Conservation (phyloP, 2,329 filamentous ascomycete genomes). For the Magnaporthiopsis rhizophila region DNA sequence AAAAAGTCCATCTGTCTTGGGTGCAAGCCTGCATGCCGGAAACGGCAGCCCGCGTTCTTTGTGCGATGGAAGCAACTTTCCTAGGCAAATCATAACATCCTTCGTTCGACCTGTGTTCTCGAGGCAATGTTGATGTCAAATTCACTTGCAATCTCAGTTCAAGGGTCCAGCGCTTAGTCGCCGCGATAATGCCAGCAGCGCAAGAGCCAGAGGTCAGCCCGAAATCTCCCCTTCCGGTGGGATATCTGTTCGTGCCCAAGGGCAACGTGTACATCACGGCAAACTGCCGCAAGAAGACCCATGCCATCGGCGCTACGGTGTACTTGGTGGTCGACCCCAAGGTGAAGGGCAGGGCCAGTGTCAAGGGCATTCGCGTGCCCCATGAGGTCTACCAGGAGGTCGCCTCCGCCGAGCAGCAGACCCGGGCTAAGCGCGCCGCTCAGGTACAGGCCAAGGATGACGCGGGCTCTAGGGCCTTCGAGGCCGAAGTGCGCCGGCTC, state of each 20-base stretch:
- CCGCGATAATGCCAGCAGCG: not conserved
- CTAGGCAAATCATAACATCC: not conserved
- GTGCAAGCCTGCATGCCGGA: not conserved
- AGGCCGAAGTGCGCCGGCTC: conserved; percentile 23
- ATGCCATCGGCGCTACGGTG: conserved; percentile 22
- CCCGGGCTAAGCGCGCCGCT: conserved; percentile 22
- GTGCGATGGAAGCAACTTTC: not conserved
- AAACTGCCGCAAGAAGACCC: conserved; percentile 30
- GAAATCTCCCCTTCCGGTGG: conserved; percentile 24
- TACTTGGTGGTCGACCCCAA: conserved; percentile 25
- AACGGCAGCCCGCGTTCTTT: not conserved
- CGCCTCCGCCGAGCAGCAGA: conserved; percentile 20
- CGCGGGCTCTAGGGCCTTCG: conserved; percentile 23
- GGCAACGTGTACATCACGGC: conserved; percentile 34
- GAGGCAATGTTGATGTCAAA: not conserved
- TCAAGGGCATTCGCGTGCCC: conserved; percentile 33
- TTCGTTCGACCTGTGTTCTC: not conserved
- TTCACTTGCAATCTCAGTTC: not conserved
- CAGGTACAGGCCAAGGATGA: conserved; percentile 27
- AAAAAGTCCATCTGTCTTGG: too few relatives aligned
- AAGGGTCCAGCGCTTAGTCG: not conserved
- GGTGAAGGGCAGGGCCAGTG: not conserved
- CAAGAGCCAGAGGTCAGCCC: conserved; percentile 3
- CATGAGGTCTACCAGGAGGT: conserved; percentile 21
- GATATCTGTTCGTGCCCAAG: conserved; percentile 33